Conservation (phyloP, 2,329 filamentous ascomycete species). For the Orbilia ellipsospora region DNA sequence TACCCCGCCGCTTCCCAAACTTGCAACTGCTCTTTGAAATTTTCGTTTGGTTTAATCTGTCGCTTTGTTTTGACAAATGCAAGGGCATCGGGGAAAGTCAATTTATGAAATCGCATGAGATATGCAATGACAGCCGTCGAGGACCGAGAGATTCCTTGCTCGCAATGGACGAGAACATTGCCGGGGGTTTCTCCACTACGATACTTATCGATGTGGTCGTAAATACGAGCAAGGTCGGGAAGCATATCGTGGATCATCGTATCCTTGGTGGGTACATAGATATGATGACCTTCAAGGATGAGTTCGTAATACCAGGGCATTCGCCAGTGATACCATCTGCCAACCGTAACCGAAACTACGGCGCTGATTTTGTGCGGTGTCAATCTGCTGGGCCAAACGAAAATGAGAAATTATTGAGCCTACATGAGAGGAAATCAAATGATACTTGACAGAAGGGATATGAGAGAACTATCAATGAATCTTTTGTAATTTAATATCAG, state of each 20-base stretch:
- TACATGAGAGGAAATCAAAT: too few species aligned
- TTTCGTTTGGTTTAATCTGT: slow-evolving; percentile 58
- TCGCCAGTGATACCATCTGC: not conserved
- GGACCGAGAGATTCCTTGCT: slow-evolving; percentile 60
- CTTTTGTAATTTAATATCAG: too few species aligned
- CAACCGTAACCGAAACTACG: not conserved
- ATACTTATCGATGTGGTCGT: slow-evolving; percentile 62
- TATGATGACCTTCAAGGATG: not conserved
- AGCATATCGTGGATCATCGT: not conserved
- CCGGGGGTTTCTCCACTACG: not conserved
- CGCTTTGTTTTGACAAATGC: slow-evolving; percentile 58
- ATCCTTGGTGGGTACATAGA: not conserved
- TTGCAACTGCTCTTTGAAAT: slow-evolving; percentile 59
- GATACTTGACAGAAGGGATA: too few species aligned
- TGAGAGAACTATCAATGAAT: too few species aligned
- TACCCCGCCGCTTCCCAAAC: slow-evolving; percentile 59
- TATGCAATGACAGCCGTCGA: slow-evolving; percentile 60
- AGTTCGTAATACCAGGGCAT: not conserved
- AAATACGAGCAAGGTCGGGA: not conserved
- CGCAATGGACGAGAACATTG: slow-evolving; percentile 59
- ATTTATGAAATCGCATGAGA: slow-evolving; percentile 59
- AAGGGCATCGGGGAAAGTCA: slow-evolving; percentile 56
- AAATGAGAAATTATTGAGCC: too few species aligned
- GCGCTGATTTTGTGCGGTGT: not conserved
- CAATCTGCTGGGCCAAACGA: too few species aligned